phyloP scores from a whole-genome alignment of 148 eudicot species.

The Arctostaphylos glauca region DNA sequence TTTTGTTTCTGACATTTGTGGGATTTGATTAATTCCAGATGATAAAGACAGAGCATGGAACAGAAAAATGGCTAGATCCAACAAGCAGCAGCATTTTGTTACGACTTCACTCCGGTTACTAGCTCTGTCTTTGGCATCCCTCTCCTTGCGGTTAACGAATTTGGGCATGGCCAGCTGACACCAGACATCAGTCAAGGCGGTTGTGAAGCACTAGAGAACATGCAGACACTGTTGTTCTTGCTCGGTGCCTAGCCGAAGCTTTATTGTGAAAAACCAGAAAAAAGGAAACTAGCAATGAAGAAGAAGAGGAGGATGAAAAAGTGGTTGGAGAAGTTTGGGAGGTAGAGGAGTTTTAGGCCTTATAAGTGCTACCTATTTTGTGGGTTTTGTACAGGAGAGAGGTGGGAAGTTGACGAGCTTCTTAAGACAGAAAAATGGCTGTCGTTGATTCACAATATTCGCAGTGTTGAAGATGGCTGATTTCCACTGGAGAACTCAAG shows the following conservation, averaged over 20 bases:
- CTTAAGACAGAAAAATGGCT: slow-evolving; percentile 25
- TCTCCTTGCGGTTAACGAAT: too few relatives aligned
- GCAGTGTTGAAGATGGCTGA: slow-evolving; percentile 31
- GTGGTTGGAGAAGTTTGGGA: slow-evolving; percentile 43
- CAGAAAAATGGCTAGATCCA: slow-evolving; percentile 16
- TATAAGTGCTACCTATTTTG: slow-evolving; percentile 28
- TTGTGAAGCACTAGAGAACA: slow-evolving; percentile 42
- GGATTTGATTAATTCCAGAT: slow-evolving; percentile 13
- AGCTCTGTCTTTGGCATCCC: slow-evolving; percentile 45
- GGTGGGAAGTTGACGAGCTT: slow-evolving; percentile 28
- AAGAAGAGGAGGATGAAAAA: slow-evolving; percentile 25
- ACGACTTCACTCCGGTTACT: slow-evolving; percentile 12
- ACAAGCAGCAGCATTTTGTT: not conserved
- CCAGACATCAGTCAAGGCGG: slow-evolving; percentile 60
- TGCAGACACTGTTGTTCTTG: slow-evolving; percentile 33
- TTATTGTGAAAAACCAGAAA: slow-evolving; percentile 15
- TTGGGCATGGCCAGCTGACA: slow-evolving; percentile 35
- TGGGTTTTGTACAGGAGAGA: slow-evolving; percentile 34
- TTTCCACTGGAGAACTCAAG: slow-evolving; percentile 30
- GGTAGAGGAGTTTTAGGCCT: slow-evolving; percentile 45
- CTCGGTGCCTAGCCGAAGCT: slow-evolving; percentile 43
- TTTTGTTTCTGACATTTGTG: not conserved
- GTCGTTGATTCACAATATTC: slow-evolving; percentile 11
- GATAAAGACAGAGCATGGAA: slow-evolving; percentile 25
- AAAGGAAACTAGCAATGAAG: not conserved